These are phyloP conservation scores for Umbelopsis sp. DNA, from an alignment of 192 early-diverging fungal genomes.

Conservation along the genomic window DNA sequence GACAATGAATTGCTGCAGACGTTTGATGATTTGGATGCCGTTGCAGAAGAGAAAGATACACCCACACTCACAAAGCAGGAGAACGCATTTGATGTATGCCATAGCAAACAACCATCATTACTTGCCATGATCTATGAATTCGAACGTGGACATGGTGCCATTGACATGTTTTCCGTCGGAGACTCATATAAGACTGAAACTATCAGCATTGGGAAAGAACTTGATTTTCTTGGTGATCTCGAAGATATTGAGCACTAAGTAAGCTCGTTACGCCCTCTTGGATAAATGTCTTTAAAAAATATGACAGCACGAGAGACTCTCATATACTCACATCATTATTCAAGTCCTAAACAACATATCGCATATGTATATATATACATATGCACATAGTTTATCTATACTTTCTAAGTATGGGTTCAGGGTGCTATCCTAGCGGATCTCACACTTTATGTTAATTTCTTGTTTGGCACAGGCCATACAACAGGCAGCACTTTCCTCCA, in stretches of 20 bases:
- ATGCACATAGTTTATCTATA: too few relatives aligned
- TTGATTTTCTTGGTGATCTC: slow-evolving; percentile 24
- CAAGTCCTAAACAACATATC: too few relatives aligned
- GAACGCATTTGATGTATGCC: neutral
- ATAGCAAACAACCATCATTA: slow-evolving; percentile 21
- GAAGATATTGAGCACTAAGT: slow-evolving; percentile 13
- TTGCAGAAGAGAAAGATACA: neutral
- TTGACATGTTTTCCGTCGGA: slow-evolving; percentile 48
- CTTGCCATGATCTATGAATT: slow-evolving; percentile 57
- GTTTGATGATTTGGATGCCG: slow-evolving; percentile 38
- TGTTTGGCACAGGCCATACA: too few relatives aligned
- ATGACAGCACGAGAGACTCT: neutral
- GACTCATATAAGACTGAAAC: slow-evolving; percentile 26
- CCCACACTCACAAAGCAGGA: neutral
- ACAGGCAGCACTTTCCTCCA: too few relatives aligned
- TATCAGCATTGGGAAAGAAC: slow-evolving; percentile 8
- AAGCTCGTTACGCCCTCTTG: neutral
- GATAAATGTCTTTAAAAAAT: neutral
- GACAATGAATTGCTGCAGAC: slow-evolving; percentile 15
- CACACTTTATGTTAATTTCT: slow-evolving; percentile 4
- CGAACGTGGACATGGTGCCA: slow-evolving; percentile 51
- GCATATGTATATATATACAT: too few relatives aligned
- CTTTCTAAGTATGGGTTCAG: too few relatives aligned
- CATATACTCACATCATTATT: too few relatives aligned
- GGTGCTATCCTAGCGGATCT: neutral